Percentiles rank a stretch among this genome's conserved stretches.
These are phyloP conservation scores for Cyclotella kingstonii DNA, from an alignment of 108 stramenopile species.

Conservation along the genomic window DNA sequence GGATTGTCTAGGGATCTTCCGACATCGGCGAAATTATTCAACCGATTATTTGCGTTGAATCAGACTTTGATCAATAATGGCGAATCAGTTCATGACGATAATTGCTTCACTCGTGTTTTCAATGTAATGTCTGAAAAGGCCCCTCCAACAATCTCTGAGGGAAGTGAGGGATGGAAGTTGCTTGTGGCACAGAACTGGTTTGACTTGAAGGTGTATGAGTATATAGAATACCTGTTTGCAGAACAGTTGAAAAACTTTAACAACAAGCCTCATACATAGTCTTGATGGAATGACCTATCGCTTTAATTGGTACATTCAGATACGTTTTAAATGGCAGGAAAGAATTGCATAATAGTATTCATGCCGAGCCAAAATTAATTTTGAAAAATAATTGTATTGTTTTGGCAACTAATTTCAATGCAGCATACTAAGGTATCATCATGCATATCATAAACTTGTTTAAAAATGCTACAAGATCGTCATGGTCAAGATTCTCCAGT, in stretches of 20 bases:
- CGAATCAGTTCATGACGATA: conserved; percentile 21
- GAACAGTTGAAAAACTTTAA: conserved; percentile 22
- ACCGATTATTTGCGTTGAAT: conserved; percentile 43
- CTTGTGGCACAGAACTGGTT: conserved; percentile 48
- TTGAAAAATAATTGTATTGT: too few species aligned
- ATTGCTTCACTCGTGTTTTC: conserved; percentile 20
- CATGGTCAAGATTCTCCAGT: too few species aligned
- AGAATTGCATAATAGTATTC: too few species aligned
- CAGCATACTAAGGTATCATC: too few species aligned
- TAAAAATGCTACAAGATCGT: too few species aligned
- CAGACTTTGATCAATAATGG: conserved; percentile 9
- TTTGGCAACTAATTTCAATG: too few species aligned
- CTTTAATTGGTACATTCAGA: not conserved
- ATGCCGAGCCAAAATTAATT: too few species aligned
- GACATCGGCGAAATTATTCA: conserved; percentile 31
- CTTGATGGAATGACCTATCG: not conserved
- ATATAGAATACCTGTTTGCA: conserved; percentile 45
- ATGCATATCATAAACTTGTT: too few species aligned
- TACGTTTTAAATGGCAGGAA: too few species aligned
- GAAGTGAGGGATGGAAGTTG: conserved; percentile 49
- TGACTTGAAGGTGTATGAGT: conserved; percentile 56
- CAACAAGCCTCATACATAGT: not conserved
- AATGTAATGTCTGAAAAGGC: conserved; percentile 24
- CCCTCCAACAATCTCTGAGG: conserved; percentile 39
- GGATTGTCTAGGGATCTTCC: conserved; percentile 42